phyloP scores from a whole-genome alignment of 345 rosid genomes.

The Dipteronia sinensis region DNA sequence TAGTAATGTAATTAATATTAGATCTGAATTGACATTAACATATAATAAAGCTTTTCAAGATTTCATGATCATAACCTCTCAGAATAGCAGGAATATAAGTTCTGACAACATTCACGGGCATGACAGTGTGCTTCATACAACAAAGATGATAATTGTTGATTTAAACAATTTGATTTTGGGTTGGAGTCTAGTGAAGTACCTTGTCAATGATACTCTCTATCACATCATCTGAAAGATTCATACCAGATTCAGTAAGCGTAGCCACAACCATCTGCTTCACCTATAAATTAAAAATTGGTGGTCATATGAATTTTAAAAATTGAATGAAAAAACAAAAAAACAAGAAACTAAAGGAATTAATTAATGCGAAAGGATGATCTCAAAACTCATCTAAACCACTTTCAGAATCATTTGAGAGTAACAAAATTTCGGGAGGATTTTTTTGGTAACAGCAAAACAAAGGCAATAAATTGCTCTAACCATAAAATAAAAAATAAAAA shows the following conservation, averaged over 20 bases:
- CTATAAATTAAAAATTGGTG: slow-evolving; percentile 29
- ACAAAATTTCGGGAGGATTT: not conserved
- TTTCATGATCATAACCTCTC: not conserved
- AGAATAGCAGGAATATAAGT: not conserved
- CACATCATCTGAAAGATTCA: slow-evolving; percentile 78
- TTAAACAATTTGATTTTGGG: not conserved
- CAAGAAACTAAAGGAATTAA: not conserved
- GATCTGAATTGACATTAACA: not conserved
- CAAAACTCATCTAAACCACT: not conserved
- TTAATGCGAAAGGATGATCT: not conserved
- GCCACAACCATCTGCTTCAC: slow-evolving; percentile 94
- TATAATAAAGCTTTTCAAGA: not conserved
- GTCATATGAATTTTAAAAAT: not conserved
- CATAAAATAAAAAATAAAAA: not conserved
- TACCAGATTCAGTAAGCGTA: slow-evolving; percentile 87
- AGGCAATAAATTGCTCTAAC: slow-evolving; percentile 4
- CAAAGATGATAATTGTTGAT: not conserved
- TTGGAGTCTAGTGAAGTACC: slow-evolving; percentile 36
- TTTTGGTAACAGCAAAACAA: not conserved
- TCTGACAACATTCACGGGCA: not conserved
- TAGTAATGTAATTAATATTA: not conserved
- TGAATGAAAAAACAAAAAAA: slow-evolving; percentile 3
- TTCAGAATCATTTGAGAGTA: not conserved
- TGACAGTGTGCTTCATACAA: not conserved
- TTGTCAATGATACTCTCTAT: slow-evolving; percentile 84